Conservation (phyloP, 2,329 filamentous ascomycete species). For the Sporothrix brasiliensis region DNA sequence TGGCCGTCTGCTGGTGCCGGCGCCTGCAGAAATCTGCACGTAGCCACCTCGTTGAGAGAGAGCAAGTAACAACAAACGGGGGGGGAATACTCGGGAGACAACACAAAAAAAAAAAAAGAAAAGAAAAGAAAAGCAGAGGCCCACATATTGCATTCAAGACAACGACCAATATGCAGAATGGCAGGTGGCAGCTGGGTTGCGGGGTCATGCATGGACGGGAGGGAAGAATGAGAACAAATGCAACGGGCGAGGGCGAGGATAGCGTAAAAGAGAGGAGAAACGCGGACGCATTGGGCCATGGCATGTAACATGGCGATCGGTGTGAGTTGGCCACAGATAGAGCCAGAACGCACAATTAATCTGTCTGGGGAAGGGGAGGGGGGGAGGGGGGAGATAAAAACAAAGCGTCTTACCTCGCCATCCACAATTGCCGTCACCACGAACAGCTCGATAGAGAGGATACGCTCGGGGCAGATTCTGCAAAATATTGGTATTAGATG, state of each 20-base stretch:
- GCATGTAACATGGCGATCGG: not conserved
- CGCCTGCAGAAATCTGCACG: not conserved
- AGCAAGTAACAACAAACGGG: not conserved
- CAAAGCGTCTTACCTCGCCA: slow-evolving; percentile 78
- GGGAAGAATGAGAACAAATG: slow-evolving; percentile 12
- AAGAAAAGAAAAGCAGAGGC: not conserved
- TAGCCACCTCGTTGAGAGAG: not conserved
- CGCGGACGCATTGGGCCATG: not conserved
- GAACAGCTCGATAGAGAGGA: slow-evolving; percentile 82
- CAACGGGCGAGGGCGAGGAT: not conserved
- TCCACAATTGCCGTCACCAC: slow-evolving; percentile 93
- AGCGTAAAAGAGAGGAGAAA: not conserved
- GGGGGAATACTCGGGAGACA: not conserved
- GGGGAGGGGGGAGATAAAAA: not conserved
- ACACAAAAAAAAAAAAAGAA: not conserved
- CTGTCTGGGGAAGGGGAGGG: not conserved
- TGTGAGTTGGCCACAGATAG: not conserved
- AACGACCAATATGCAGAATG: slow-evolving; percentile 5
- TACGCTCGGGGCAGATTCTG: slow-evolving; percentile 82
- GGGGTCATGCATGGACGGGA: slow-evolving; percentile 28
- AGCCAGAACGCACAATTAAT: not conserved
- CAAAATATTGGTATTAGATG: slow-evolving; percentile 19
- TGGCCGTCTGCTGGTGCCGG: not conserved
- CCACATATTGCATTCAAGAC: not conserved
- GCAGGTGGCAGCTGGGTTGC: slow-evolving; percentile 13